phyloP scores from a whole-genome alignment of 2,329 filamentous ascomycete species.

The Aspergillus ochraceoroseus region DNA sequence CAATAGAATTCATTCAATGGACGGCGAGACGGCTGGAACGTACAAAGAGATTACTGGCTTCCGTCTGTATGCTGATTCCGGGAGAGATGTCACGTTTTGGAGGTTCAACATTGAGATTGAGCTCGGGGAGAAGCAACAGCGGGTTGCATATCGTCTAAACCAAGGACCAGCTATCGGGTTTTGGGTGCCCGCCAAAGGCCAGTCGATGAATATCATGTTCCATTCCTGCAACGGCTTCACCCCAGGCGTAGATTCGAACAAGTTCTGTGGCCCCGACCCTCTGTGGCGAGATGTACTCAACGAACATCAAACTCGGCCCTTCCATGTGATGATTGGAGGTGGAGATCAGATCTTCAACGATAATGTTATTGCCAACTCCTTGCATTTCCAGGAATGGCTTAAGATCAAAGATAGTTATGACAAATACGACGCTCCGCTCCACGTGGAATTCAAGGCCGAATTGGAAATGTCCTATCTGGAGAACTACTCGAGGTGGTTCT shows the following conservation, averaged over 20 bases:
- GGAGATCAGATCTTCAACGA: conserved; percentile 98
- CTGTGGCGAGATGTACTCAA: conserved; percentile 96
- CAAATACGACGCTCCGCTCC: conserved; percentile 76
- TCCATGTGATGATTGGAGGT: conserved; percentile 97
- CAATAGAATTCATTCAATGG: conserved; percentile 46
- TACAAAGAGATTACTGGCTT: conserved; percentile 79
- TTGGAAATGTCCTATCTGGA: conserved; percentile 84
- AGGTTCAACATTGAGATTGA: conserved; percentile 93
- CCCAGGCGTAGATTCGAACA: conserved; percentile 67
- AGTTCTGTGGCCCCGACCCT: conserved; percentile 87
- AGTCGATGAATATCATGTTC: conserved; percentile 99
- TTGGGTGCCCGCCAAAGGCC: conserved; percentile 80
- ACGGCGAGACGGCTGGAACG: conserved; percentile 76
- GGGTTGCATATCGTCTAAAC: conserved; percentile 94
- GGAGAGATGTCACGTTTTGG: conserved; percentile 92
- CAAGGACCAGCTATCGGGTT: conserved; percentile 81
- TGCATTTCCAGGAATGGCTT: conserved; percentile 77
- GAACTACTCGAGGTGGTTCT: conserved; percentile 91
- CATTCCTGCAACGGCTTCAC: conserved; percentile 97
- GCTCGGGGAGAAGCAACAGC: conserved; percentile 68
- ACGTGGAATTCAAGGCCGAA: conserved; percentile 76
- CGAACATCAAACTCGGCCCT: conserved; percentile 81
- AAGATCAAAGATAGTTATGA: conserved; percentile 70
- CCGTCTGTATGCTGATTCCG: conserved; percentile 74
- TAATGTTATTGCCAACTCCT: conserved; percentile 67